Conservation (phyloP, 805 yeast genomes). For the Saturnispora silvae region DNA sequence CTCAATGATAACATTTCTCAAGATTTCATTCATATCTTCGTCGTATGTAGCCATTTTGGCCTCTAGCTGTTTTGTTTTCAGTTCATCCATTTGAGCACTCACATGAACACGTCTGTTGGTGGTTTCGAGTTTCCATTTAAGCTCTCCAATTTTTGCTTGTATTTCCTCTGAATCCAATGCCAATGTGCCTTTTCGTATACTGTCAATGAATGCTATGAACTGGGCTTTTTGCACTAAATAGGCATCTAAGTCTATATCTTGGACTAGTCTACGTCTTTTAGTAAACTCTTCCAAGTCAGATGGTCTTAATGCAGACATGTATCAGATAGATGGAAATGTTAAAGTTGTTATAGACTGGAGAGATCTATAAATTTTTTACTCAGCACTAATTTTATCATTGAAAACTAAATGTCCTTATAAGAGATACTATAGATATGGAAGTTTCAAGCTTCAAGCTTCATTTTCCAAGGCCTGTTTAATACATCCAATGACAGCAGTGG, state of each 20-base stretch:
- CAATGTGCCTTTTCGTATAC: conserved; percentile 13
- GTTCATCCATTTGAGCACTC: conserved; percentile 8
- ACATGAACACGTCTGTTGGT: background rate
- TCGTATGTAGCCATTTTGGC: conserved; percentile 17
- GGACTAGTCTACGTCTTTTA: conserved; percentile 21
- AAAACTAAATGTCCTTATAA: too few relatives aligned
- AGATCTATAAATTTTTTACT: background rate
- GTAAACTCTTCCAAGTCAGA: conserved; percentile 16
- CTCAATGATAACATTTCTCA: conserved; percentile 15
- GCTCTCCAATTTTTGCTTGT: conserved; percentile 12
- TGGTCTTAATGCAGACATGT: conserved; percentile 5
- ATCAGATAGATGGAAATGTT: too few relatives aligned
- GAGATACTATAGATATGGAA: too few relatives aligned
- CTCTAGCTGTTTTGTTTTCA: conserved; percentile 14
- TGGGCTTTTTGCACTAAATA: conserved; percentile 18
- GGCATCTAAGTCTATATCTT: conserved; percentile 22
- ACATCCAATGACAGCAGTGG: conserved; percentile 82
- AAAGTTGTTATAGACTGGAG: too few relatives aligned
- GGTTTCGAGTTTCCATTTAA: background rate
- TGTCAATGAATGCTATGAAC: conserved; percentile 12
- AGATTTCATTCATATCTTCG: conserved; percentile 10
- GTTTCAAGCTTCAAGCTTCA: conserved; percentile 24
- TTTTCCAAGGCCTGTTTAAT: conserved; percentile 57
- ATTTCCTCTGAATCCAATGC: conserved; percentile 12
- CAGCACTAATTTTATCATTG: too few relatives aligned